Percentiles rank a stretch among this genome's conserved stretches.
These are phyloP conservation scores for Ceratocystis harringtonii DNA, from an alignment of 2,329 filamentous ascomycete genomes.

Conservation along the genomic window DNA sequence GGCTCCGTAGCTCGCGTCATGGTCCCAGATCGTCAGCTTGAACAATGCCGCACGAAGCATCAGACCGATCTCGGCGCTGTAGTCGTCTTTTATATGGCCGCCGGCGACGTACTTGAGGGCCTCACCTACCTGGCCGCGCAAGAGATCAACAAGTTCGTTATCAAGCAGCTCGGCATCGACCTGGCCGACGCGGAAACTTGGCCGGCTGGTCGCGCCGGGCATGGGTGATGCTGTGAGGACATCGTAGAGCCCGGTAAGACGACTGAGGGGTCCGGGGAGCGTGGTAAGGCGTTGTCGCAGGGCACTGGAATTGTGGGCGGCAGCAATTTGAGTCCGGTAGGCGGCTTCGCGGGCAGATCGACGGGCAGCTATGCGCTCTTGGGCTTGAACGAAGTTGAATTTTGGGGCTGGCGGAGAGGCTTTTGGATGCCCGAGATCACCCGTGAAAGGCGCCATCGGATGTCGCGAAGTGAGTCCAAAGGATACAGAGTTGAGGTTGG, in stretches of 20 bases:
- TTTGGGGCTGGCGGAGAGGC: background rate
- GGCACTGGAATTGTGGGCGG: slow-evolving; percentile 31
- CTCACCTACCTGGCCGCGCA: slow-evolving; percentile 75
- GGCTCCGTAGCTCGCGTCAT: slow-evolving; percentile 88
- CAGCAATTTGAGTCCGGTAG: slow-evolving; percentile 30
- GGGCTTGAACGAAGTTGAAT: slow-evolving; percentile 68
- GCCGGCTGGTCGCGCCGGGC: slow-evolving; percentile 44
- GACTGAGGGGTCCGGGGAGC: slow-evolving; percentile 34
- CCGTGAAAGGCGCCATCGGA: background rate
- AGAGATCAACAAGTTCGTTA: slow-evolving; percentile 73
- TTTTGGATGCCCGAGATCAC: background rate
- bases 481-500: background rate
- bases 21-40: slow-evolving; percentile 93
- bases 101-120: slow-evolving; percentile 75
- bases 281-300: slow-evolving; percentile 26
- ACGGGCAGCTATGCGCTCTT: slow-evolving; percentile 70
- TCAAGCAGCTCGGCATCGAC: slow-evolving; percentile 92
- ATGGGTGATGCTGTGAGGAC: slow-evolving; percentile 47
- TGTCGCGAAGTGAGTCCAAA: background rate
- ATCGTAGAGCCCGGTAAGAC: slow-evolving; percentile 34
- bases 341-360: slow-evolving; percentile 56
- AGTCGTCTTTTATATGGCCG: slow-evolving; percentile 64
- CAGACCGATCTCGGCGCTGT: slow-evolving; percentile 71
- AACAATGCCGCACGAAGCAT: slow-evolving; percentile 66
- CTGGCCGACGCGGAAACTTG: slow-evolving; percentile 85